Base-by-base conservation (phyloP, 1,284 basidiomycete genomes). In the Xerocomus cyaneibrunnescens region DNA sequence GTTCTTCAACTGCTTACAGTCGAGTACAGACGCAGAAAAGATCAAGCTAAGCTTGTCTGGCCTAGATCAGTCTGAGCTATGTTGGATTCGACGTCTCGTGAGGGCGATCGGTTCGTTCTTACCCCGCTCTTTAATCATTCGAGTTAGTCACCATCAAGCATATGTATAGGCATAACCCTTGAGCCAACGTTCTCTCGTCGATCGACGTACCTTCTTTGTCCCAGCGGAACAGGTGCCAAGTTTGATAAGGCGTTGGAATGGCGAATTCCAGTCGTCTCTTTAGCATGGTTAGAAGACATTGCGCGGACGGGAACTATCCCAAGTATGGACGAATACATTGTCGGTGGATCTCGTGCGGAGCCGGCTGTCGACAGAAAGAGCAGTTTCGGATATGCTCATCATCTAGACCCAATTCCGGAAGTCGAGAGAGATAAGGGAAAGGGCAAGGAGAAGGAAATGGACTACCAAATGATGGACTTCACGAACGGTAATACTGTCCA, bases 161-260 rank as follows among this genome's bases (percentile, higher is more conserved):
- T n/a, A n/a, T 27, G 32, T 39, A 38, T 50, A 86, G 87, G 86
- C 7, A 76, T 84, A 32, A 75, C 62, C 3, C 72, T 83, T 6
- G 76, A 80, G 7, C 72, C 76, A 0, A 75, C 72, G 13, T 89
- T 91, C 62, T 84, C 82, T 4, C 74, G 76, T 14, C 74, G 74
- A 7, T 77, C 83, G 1, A 90, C 89, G 0, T 85, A 91, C 58
- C 74, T 92, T 2, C 69, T 92, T 5, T 92, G 89, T 65, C 86
- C 87, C 0, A 77, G 81, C 7, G 78, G 76, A 1, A 72, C 64
- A 0, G 90, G 90, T 12, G 70, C 75, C 14, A 92, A 92, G 62
- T 87, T 78, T 46, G 77, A 81, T n/a, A 89, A 85, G 62, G 89
- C 89, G 3, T 58, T 66, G 37, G 80, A 88, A 59, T 91, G 90